Evolutionary conservation across 1,284 basidiomycete genomes (phyloP), one percentile per base, ranked within the genome.

Genomic region (Erythrobasidium hasegawianum): DNA sequence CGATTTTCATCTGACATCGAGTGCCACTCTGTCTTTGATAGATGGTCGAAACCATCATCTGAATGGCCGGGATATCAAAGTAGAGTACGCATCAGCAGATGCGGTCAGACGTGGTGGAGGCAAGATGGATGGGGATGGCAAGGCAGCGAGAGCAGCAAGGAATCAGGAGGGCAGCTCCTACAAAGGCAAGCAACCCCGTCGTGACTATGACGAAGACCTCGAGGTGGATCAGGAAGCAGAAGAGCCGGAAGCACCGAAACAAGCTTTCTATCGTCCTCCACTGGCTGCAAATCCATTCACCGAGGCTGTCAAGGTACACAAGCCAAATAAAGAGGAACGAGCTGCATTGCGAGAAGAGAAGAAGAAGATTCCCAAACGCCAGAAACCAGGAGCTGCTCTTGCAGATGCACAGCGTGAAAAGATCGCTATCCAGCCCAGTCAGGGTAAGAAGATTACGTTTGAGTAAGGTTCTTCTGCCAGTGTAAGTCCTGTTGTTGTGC

Each of bases 61-160:
- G 57, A 84, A 91, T 75, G 92, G 92, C 5, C 84, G 93, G 50
- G 84, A 87, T 68, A 83, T 98, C 55, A 84, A 87, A 2, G 83
- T 97, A n/a, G 89, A 97, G 79, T 94, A 87, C 72, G 91, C 89
- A 9, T 86, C 87, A 39, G 81, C 86, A 5, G 90, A 93, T 33
- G 91, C 91, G 3, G 88, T 93, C 22, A 84, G 87, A 26, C 82
- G 88, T 10, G 87, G 81, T 73, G 80, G 43, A 76, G 76, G 49
- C 53, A 27, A 71, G 67, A 70, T 68, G 64, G 67, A 66, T 58
- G 59, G 67, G 24, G 71, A 71, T n/a, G 57, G 52, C 22, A 33
- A 53, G 26, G 41, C 16, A 65, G 59, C 66, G 29, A 18, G 61
- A 65, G 47, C 49, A 50, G 71, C 64, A 61, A 38, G 57, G 53